Base-by-base conservation (phyloP, 2,329 filamentous ascomycete genomes). In the Sporothrix variecibatus region DNA sequence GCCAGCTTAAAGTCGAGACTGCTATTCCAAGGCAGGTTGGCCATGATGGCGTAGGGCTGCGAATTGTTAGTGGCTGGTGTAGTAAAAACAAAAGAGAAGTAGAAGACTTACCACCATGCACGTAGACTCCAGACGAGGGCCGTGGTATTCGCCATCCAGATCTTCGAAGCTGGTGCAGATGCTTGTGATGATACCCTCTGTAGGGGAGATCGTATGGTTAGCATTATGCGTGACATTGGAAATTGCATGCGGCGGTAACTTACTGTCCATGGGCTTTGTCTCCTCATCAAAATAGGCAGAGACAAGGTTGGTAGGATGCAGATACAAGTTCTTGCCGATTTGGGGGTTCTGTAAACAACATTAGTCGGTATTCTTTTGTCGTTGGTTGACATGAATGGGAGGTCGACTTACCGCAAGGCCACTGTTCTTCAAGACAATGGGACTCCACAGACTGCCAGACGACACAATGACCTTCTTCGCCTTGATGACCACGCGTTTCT, bases 391-490 rank as follows among this genome's bases (percentile, higher is more conserved):
- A n/a, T 15, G 20, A 17, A 6, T 17, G 17, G 49, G 17, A n/a
- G 8, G 9, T 9, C n/a, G 2, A 78, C 85, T 80, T 78, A 90
- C 90, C 80, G 88, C 91, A 69, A 98, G 82, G 1, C 94, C 94
- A 75, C 94, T 97, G 69, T 92, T 91, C 77, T 91, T 84, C 60
- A 98, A 85, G 1, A 98, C 81, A 0, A 95, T 81, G 0, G 95
- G 95, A 62, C 90, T 94, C 79, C 93, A 90, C 72, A 98, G 83
- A 0, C 92, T 89, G 4, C 95, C 95, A 31, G 88, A 89, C 0
- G 93, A 90, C n/a, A 97, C 82, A 65, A 98, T 89, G 12, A 97
- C 92, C 79, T 91, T 92, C 82, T 93, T 94, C 1, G 94, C 94
- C 78, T 88, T 93, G 79, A 98, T 88, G 56, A 90, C 84, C 8